Percentiles rank a stretch among this genome's conserved stretches.
These are phyloP conservation scores for Cyberlindnera suaveolens DNA, from an alignment of 805 yeast genomes.

Conservation along the genomic window DNA sequence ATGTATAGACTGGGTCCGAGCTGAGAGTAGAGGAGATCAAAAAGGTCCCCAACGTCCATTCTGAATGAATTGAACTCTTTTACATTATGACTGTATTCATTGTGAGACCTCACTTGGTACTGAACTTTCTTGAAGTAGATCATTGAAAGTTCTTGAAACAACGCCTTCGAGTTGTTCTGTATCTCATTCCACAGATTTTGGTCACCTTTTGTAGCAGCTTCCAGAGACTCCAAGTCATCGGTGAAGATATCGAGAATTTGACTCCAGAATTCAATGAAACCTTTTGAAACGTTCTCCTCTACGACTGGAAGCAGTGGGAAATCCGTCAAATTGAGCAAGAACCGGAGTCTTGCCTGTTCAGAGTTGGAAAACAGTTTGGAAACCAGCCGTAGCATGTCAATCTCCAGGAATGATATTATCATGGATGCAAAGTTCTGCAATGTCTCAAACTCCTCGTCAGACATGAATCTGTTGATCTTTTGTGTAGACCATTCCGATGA, in stretches of 20 bases:
- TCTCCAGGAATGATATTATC: constrained; percentile 39
- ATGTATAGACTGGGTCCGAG: constrained; percentile 48
- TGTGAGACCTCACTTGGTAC: constrained; percentile 30
- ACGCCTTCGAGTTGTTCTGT: constrained; percentile 26
- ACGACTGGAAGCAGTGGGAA: constrained; percentile 50
- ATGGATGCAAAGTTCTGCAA: constrained; percentile 39
- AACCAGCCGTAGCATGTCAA: constrained; percentile 39
- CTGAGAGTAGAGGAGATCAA: constrained; percentile 64
- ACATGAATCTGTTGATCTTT: constrained; percentile 30
- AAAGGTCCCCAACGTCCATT: constrained; percentile 68
- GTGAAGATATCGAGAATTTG: constrained; percentile 52
- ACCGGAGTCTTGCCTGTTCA: constrained; percentile 35
- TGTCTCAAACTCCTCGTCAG: constrained; percentile 30
- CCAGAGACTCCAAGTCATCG: constrained; percentile 39
- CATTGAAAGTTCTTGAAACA: constrained; percentile 47
- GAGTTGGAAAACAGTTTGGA: constrained; percentile 29
- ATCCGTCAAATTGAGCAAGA: constrained; percentile 47
- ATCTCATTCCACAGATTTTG: constrained; percentile 25
- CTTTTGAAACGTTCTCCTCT: constrained; percentile 52
- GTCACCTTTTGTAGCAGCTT: constrained; percentile 28
- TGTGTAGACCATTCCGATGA: constrained; percentile 40
- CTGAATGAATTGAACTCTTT: constrained; percentile 64
- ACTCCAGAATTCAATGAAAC: constrained; percentile 63
- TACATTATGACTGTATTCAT: constrained; percentile 27
- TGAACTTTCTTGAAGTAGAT: constrained; percentile 68